A percentile compares a stretch with the other conserved stretches of the same genome.
Evolutionary conservation across 2,329 filamentous ascomycete genomes (phyloP).

Genomic region (Colletotrichum incanum): DNA sequence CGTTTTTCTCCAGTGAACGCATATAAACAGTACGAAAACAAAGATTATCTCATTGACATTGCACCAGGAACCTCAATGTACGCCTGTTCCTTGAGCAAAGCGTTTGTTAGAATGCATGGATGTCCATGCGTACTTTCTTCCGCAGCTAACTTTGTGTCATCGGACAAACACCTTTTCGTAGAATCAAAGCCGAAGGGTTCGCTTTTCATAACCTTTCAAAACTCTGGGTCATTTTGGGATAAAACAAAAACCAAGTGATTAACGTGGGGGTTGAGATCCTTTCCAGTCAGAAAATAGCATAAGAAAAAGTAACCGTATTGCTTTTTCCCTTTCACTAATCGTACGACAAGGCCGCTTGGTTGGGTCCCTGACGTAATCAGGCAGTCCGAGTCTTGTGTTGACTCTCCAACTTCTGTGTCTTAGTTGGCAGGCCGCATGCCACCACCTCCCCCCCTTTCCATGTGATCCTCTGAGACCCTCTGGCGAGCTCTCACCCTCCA

Average conservation of each 20-base stretch:
- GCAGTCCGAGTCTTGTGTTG: neutral
- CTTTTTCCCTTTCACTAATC: neutral
- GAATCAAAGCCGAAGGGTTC: neutral
- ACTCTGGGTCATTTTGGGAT: neutral
- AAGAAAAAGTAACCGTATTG: neutral
- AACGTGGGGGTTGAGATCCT: neutral
- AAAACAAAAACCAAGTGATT: neutral
- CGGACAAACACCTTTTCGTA: neutral
- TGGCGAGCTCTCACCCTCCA: constrained; percentile 14
- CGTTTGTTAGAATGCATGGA: neutral
- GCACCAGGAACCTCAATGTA: neutral
- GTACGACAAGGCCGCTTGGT: neutral
- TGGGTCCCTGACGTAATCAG: constrained; percentile 3
- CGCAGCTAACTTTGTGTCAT: neutral
- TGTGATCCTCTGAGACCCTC: constrained; percentile 38
- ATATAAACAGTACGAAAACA: neutral
- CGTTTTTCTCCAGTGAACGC: too few relatives aligned
- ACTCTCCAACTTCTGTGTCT: constrained; percentile 22
- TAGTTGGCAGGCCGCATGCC: constrained; percentile 31
- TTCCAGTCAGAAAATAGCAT: neutral
- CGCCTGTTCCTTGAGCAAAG: neutral
- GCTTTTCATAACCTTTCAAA: neutral
- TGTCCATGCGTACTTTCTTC: neutral
- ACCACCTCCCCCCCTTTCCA: constrained; percentile 8
- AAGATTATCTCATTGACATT: neutral